Percentiles rank a stretch among this genome's conserved stretches.
phyloP scores from a whole-genome alignment of 345 rosid genomes.

The Toxicodendron radicans region DNA sequence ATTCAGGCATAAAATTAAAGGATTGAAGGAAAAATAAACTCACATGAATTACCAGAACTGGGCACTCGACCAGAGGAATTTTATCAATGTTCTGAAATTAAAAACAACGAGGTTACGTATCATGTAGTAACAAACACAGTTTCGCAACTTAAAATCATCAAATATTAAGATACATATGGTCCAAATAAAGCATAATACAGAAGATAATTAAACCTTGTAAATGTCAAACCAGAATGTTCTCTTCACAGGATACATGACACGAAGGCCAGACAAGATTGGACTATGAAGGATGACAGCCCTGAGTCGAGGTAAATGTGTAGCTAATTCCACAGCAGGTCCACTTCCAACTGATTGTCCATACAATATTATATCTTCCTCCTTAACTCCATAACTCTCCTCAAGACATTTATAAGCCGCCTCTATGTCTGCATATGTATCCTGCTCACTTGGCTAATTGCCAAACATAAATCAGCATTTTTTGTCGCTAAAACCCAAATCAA shows the following conservation, averaged over 20 bases:
- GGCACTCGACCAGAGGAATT: conserved; percentile 68
- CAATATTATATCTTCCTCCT: conserved; percentile 72
- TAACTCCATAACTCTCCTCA: conserved; percentile 52
- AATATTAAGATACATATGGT: not conserved
- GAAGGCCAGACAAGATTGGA: conserved; percentile 80
- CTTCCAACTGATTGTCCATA: conserved; percentile 92
- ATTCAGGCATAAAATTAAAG: too few relatives aligned
- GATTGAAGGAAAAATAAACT: conserved; percentile 23
- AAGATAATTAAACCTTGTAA: conserved; percentile 53
- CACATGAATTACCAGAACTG: conserved; percentile 91
- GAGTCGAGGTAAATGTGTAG: conserved; percentile 54
- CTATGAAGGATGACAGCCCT: conserved; percentile 86
- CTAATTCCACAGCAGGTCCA: conserved; percentile 84
- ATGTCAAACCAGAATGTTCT: conserved; percentile 85
- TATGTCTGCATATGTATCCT: conserved; percentile 88
- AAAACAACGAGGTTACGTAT: conserved; percentile 12
- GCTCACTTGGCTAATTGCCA: conserved; percentile 65
- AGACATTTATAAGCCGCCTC: conserved; percentile 76
- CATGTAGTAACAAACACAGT: not conserved
- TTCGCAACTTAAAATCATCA: conserved; percentile 6
- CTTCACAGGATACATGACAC: conserved; percentile 81
- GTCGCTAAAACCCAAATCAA: not conserved
- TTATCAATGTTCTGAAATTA: conserved; percentile 73
- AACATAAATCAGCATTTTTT: not conserved
- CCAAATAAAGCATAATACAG: not conserved